A percentile compares a stretch with the other conserved stretches of the same genome.
Conservation (phyloP, 108 stramenopile genomes). For the Conticribra guillardii region DNA sequence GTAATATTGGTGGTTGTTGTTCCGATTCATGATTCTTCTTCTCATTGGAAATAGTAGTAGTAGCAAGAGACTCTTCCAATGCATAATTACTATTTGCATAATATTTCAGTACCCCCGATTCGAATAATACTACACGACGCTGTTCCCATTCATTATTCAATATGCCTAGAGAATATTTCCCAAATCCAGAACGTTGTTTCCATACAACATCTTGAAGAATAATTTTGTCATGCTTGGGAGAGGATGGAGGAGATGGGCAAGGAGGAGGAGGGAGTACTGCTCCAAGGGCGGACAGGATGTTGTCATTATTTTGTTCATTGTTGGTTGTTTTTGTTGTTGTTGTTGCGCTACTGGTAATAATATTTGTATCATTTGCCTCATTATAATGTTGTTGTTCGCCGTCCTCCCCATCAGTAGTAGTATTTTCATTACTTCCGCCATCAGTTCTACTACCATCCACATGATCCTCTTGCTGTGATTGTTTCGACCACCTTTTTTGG, state of each 20-base stretch:
- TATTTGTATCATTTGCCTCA: background rate
- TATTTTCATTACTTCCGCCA: too few relatives aligned
- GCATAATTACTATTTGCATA: constrained; percentile 23
- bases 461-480: background rate
- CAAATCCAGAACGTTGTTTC: constrained; percentile 53
- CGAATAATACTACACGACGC: constrained; percentile 34
- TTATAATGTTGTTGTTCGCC: background rate
- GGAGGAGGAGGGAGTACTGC: too few relatives aligned
- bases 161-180: constrained; percentile 41
- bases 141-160: constrained; percentile 50
- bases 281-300: constrained; percentile 37
- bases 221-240: constrained; percentile 19
- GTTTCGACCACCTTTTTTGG: constrained; percentile 22
- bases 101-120: constrained; percentile 43
- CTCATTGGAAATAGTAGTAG: background rate
- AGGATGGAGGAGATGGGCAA: background rate
- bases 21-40: constrained; percentile 26
- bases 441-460: too few relatives aligned
- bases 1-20: too few relatives aligned
- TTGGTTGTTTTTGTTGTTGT: background rate
- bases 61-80: constrained; percentile 22
- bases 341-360: background rate
- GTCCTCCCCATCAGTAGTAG: background rate
- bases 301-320: constrained; percentile 20
- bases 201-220: constrained; percentile 53